Evolutionary conservation across 495 filamentous ascomycete species (phyloP).

Genomic region (Lasiosphaeris hirsuta): DNA sequence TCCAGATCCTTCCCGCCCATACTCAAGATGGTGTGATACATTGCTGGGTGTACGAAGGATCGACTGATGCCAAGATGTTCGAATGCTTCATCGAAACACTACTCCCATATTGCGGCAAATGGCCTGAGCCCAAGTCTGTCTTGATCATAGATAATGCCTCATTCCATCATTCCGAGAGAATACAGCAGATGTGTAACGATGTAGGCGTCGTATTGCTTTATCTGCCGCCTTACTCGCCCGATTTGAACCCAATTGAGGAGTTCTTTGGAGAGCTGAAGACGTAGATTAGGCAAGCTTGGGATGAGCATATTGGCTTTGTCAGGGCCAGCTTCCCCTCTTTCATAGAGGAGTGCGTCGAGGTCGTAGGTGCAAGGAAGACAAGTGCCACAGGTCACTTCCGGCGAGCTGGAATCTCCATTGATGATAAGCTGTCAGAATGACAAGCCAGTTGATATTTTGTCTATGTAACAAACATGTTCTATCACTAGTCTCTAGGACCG

Average conservation of each 20-base stretch:
- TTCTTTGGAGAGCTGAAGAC: conserved; percentile 13
- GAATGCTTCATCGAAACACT: not conserved
- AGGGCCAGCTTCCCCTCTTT: conserved; percentile 4
- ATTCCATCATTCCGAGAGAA: no score
- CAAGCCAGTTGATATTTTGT: no score
- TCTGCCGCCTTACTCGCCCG: conserved; percentile 6
- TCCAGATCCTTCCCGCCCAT: not conserved
- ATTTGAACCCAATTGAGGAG: conserved; percentile 13
- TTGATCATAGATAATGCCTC: not conserved
- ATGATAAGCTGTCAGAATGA: conserved; percentile 2
- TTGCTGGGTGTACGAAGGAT: not conserved
- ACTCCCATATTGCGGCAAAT: not conserved
- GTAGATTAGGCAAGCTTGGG: conserved; percentile 2
- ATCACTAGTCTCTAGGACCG: conserved; percentile 4
- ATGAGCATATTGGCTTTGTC: conserved; percentile 5
- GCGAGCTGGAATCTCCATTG: no score
- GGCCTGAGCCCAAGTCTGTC: not conserved
- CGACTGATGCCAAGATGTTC: not conserved
- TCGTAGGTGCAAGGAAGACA: not conserved
- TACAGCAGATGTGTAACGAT: not conserved
- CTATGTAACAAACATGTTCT: no score
- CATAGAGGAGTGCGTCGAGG: not conserved
- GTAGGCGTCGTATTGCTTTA: conserved; percentile 4
- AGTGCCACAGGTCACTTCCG: not conserved
- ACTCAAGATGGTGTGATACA: not conserved